Evolutionary conservation across 129 eudicot species (phyloP).

Genomic region (Chrysanthemum lavandulifolium): DNA sequence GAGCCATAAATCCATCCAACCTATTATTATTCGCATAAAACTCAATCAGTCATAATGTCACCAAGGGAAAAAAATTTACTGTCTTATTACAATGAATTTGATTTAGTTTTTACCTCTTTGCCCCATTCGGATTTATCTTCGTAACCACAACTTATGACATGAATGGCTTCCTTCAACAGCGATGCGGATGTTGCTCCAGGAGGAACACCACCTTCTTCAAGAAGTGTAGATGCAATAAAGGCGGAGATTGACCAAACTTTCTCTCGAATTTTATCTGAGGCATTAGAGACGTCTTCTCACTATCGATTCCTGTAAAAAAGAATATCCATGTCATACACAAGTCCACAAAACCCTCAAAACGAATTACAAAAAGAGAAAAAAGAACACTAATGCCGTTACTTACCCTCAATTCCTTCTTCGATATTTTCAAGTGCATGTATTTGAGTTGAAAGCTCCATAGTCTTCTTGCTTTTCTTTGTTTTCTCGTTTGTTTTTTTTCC

Average conservation of each 20-base stretch:
- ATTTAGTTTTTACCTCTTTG: slow-evolving; percentile 61
- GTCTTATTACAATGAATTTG: slow-evolving; percentile 11
- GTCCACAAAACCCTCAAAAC: no score
- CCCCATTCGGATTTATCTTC: slow-evolving; percentile 98
- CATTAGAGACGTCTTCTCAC: slow-evolving; percentile 80
- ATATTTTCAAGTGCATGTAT: slow-evolving; percentile 88
- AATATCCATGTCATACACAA: no score
- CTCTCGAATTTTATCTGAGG: slow-evolving; percentile 90
- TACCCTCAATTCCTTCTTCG: slow-evolving; percentile 97
- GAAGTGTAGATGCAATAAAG: slow-evolving; percentile 80
- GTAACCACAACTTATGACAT: slow-evolving; percentile 90
- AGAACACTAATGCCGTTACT: neutral
- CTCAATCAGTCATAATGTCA: neutral
- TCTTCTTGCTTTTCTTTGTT: slow-evolving; percentile 50
- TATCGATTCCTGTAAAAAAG: slow-evolving; percentile 59
- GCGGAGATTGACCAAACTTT: slow-evolving; percentile 89
- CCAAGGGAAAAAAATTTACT: neutral
- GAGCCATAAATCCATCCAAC: slow-evolving; percentile 96
- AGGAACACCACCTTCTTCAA: slow-evolving; percentile 83
- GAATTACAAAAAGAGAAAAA: no score
- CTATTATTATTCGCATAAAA: slow-evolving; percentile 29
- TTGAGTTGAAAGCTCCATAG: slow-evolving; percentile 60
- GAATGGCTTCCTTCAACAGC: slow-evolving; percentile 90
- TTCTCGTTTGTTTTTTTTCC: slow-evolving; percentile 40
- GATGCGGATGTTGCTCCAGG: slow-evolving; percentile 74